Conservation (phyloP, 1,284 basidiomycete genomes). For the Phellinidium pouzarii region DNA sequence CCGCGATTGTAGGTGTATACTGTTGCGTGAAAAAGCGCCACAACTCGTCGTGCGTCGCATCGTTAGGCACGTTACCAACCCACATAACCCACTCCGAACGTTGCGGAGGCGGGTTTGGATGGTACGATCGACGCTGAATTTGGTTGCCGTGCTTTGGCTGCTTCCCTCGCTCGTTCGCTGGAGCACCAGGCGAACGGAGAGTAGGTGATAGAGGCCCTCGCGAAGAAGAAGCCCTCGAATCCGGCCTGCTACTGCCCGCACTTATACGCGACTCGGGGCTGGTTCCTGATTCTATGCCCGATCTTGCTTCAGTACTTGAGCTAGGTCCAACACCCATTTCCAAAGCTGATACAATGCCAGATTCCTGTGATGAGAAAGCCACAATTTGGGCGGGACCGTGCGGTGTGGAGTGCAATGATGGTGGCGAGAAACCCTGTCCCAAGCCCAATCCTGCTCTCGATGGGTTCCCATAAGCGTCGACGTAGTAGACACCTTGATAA, state of each 20-base stretch:
- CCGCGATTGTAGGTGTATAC: slow-evolving; percentile 15
- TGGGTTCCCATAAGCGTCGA: slow-evolving; percentile 24
- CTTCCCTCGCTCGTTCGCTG: slow-evolving; percentile 5
- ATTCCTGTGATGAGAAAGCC: background rate
- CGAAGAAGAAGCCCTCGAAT: background rate
- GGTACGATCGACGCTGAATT: slow-evolving; percentile 34
- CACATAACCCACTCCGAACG: slow-evolving; percentile 95
- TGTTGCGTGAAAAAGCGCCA: slow-evolving; percentile 75
- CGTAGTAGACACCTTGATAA: slow-evolving; percentile 36
- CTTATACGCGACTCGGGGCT: background rate
- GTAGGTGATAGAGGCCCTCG: background rate
- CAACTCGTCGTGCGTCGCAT: slow-evolving; percentile 83
- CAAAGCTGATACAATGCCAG: background rate
- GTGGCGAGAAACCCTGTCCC: background rate
- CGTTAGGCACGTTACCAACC: slow-evolving; percentile 84
- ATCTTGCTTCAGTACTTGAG: background rate
- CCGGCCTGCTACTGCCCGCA: background rate
- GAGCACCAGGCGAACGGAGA: background rate
- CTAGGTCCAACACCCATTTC: background rate
- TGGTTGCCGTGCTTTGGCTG: background rate
- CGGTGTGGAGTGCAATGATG: background rate
- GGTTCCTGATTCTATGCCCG: background rate
- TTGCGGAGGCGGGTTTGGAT: slow-evolving; percentile 60
- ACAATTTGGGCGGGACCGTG: background rate
- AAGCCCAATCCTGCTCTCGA: background rate